A percentile compares a stretch with the other conserved stretches of the same genome.
These are phyloP conservation scores for Apium graveolens DNA, from an alignment of 129 eudicot species.

Conservation along the genomic window DNA sequence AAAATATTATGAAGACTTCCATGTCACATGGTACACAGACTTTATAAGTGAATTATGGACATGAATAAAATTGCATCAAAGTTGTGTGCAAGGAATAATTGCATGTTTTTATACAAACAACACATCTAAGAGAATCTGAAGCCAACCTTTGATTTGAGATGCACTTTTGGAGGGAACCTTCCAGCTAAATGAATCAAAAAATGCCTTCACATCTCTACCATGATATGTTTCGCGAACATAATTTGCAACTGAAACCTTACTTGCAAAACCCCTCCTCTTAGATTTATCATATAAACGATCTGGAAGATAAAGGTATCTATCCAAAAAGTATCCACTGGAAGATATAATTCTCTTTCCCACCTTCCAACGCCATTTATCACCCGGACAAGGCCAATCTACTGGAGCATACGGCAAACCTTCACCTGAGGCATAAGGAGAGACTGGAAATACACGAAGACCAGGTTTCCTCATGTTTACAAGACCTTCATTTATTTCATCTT, in stretches of 20 bases:
- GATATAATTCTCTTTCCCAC: conserved; percentile 54
- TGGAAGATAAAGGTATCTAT: conserved; percentile 67
- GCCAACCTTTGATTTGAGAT: conserved; percentile 38
- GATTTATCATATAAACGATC: conserved; percentile 22
- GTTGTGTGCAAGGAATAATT: too few relatives aligned
- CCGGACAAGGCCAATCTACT: conserved; percentile 61
- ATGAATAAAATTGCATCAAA: too few relatives aligned
- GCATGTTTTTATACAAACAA: too few relatives aligned
- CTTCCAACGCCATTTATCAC: conserved; percentile 82
- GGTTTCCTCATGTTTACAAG: conserved; percentile 24
- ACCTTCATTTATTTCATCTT: conserved; percentile 34
- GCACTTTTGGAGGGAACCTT: conserved; percentile 40
- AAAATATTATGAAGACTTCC: too few relatives aligned
- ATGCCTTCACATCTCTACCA: conserved; percentile 44
- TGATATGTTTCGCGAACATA: conserved; percentile 49
- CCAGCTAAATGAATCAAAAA: conserved; percentile 84
- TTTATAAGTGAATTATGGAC: too few relatives aligned
- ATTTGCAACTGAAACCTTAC: conserved; percentile 51
- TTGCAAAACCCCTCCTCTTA: conserved; percentile 31
- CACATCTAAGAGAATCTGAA: neutral
- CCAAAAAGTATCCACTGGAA: conserved; percentile 38
- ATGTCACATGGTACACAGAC: too few relatives aligned
- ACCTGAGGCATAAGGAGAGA: conserved; percentile 41
- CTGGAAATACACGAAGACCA: conserved; percentile 35
- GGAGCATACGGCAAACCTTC: conserved; percentile 86